phyloP scores from a whole-genome alignment of 371 early-diverging fungal species.

The Mortierella sp. region DNA sequence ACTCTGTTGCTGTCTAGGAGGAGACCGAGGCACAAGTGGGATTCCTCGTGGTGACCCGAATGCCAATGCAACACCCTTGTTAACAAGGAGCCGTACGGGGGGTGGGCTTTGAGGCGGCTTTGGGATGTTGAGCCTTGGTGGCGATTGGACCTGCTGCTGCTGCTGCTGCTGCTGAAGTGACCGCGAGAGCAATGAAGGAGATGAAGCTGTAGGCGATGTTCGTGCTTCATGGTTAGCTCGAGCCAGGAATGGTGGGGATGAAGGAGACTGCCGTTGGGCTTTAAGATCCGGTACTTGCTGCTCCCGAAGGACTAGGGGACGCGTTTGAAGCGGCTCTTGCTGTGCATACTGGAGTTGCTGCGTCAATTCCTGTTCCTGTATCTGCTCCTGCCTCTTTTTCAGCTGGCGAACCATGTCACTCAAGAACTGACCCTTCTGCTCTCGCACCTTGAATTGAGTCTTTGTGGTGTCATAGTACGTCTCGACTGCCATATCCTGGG shows the following conservation, averaged over 20 bases:
- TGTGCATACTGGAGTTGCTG: conserved; percentile 2
- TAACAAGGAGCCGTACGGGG: conserved; percentile 37
- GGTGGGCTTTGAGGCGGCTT: conserved; percentile 50
- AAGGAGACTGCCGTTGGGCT: too few species aligned
- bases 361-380: conserved; percentile 1
- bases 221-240: too few species aligned
- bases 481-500: conserved; percentile 41
- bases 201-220: not conserved
- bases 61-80: conserved; percentile 12
- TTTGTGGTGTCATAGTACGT: conserved; percentile 53
- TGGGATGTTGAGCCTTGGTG: conserved; percentile 45
- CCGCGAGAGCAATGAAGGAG: conserved; percentile 1
- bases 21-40: conserved; percentile 12
- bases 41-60: not conserved
- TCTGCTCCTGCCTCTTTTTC: conserved; percentile 25
- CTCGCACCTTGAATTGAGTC: conserved; percentile 36
- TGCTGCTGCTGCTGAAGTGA: conserved; percentile 9
- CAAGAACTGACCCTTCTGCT: conserved; percentile 24
- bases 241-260: too few species aligned
- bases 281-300: too few species aligned
- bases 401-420: conserved; percentile 30
- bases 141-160: conserved; percentile 6
- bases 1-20: not conserved
- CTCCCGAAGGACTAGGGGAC: not conserved
- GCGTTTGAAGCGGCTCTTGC: not conserved